Percentiles rank a stretch among this genome's conserved stretches.
Conservation (phyloP, 2,329 filamentous ascomycete genomes). For the Fusarium abutilonis region DNA sequence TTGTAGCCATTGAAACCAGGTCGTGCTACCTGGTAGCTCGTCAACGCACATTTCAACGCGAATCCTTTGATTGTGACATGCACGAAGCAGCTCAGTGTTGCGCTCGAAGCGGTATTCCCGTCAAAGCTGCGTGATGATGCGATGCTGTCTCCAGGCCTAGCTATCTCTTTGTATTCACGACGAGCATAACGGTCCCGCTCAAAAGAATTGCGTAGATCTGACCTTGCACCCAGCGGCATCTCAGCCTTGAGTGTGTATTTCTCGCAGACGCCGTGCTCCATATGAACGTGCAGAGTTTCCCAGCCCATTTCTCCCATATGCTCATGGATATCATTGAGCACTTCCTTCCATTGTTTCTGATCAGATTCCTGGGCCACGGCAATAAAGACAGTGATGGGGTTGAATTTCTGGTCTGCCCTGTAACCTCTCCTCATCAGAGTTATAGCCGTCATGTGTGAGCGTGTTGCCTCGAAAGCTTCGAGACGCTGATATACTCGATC, state of each 20-base stretch:
- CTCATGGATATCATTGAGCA: too few relatives aligned
- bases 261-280: too few relatives aligned
- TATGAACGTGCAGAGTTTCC: too few relatives aligned
- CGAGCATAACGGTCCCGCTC: not conserved
- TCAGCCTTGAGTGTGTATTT: not conserved
- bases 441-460: not conserved
- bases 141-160: not conserved
- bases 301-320: too few relatives aligned
- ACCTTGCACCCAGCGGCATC: not conserved
- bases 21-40: not conserved
- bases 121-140: not conserved
- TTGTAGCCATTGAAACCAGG: not conserved
- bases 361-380: too few relatives aligned
- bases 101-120: not conserved
- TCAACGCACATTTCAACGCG: not conserved
- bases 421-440: not conserved
- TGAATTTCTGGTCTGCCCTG: too few relatives aligned
- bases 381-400: too few relatives aligned
- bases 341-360: too few relatives aligned
- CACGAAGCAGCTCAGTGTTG: not conserved
- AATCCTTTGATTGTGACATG: not conserved
- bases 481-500: not conserved
- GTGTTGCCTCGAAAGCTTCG: not conserved
- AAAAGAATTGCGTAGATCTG: not conserved
- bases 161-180: not conserved